phyloP scores from a whole-genome alignment of 2,329 filamentous ascomycete species.

The Diaporthe sp. region DNA sequence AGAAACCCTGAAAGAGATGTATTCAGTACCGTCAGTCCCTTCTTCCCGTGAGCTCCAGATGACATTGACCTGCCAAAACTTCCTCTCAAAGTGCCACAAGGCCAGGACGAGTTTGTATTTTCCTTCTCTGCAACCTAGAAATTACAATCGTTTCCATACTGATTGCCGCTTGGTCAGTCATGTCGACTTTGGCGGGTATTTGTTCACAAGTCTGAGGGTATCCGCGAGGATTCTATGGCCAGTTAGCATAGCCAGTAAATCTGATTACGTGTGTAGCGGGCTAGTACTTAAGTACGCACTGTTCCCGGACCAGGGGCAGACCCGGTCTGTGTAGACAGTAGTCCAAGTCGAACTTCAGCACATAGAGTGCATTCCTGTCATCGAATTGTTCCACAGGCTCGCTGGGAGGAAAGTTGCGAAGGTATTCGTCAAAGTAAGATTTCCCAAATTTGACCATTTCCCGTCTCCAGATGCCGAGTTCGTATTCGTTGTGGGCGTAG shows the following conservation, averaged over 20 bases:
- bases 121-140: too few species aligned
- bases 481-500: constrained; percentile 27
- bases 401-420: constrained; percentile 17
- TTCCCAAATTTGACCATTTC: not conserved
- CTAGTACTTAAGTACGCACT: not conserved
- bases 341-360: not conserved
- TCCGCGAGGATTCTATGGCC: not conserved
- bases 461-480: not conserved
- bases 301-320: not conserved
- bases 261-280: fast-evolving
- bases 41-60: too few species aligned
- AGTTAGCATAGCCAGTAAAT: not conserved
- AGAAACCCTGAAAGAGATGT: too few species aligned
- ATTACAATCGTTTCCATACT: too few species aligned
- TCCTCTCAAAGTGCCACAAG: too few species aligned
- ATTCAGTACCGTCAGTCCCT: too few species aligned
- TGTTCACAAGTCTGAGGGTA: not conserved
- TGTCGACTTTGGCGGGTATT: not conserved
- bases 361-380: constrained; percentile 34
- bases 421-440: constrained; percentile 15
- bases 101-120: too few species aligned
- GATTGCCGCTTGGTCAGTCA: not conserved
- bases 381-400: constrained; percentile 32
- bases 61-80: too few species aligned
- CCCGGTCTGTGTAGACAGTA: constrained; percentile 2